These are phyloP conservation scores for Xylaria cubensis DNA, from an alignment of 495 filamentous ascomycete species.

Conservation along the genomic window DNA sequence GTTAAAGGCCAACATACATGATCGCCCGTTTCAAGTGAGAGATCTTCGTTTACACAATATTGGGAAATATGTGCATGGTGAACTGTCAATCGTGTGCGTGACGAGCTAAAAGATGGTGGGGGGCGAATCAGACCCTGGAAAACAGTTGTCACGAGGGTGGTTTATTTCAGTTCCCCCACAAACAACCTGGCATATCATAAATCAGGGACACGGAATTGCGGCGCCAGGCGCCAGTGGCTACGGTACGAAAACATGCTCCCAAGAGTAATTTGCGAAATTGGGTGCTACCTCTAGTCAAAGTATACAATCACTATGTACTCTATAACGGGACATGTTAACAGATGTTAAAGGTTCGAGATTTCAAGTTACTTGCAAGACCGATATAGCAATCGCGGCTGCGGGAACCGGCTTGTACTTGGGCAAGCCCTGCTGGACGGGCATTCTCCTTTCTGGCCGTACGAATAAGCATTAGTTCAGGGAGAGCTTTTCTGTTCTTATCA, in stretches of 20 bases:
- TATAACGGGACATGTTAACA: slow-evolving; percentile 5
- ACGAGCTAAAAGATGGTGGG: slow-evolving; percentile 1
- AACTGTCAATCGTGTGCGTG: slow-evolving; percentile 6
- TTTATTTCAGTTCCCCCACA: slow-evolving; percentile 16
- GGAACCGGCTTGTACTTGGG: not conserved
- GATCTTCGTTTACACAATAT: not conserved
- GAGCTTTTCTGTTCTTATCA: not conserved
- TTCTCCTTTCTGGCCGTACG: not conserved
- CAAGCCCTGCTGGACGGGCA: slow-evolving; percentile 12
- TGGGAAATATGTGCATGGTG: slow-evolving; percentile 4
- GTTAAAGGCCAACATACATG: not conserved
- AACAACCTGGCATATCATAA: slow-evolving; percentile 8
- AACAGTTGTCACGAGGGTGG: slow-evolving; percentile 14
- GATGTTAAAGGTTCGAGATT: not conserved
- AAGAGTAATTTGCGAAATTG: slow-evolving; percentile 14
- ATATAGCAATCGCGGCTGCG: not conserved
- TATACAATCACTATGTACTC: not conserved
- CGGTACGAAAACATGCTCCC: slow-evolving; percentile 1
- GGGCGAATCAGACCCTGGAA: not conserved
- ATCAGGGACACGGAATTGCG: not conserved
- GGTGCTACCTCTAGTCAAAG: slow-evolving; percentile 14
- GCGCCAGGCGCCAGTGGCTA: slow-evolving; percentile 15
- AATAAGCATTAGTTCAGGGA: not conserved
- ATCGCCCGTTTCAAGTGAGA: not conserved
- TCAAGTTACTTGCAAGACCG: not conserved